phyloP scores from a whole-genome alignment of 2,329 filamentous ascomycete species.

The Rhinocladiella similis region DNA sequence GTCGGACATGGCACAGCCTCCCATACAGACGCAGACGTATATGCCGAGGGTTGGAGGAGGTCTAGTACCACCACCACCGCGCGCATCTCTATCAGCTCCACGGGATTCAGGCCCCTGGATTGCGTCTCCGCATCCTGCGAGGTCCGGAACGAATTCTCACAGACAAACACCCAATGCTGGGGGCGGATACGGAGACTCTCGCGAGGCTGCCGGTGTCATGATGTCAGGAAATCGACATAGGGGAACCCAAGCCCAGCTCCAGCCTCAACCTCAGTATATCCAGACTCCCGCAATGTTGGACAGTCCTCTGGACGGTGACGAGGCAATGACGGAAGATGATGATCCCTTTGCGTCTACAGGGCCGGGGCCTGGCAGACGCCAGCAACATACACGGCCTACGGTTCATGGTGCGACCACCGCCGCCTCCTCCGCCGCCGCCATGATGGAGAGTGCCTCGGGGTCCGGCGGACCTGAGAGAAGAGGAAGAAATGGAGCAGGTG shows the following conservation, averaged over 20 bases:
- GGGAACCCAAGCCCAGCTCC: background rate
- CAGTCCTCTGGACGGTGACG: conserved; percentile 4
- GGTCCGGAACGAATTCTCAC: background rate
- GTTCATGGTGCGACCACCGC: background rate
- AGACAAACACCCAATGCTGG: conserved; percentile 11
- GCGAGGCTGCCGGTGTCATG: background rate
- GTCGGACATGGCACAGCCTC: background rate
- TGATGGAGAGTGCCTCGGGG: background rate
- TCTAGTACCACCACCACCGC: too few species aligned
- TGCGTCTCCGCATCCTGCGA: background rate
- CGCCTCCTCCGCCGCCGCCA: too few species aligned
- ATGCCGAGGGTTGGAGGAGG: too few species aligned
- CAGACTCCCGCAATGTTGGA: conserved; percentile 18
- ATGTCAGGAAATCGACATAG: conserved; percentile 10
- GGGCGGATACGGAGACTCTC: background rate
- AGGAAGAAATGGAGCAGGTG: background rate
- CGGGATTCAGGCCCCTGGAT: conserved; percentile 21
- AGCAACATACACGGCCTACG: background rate
- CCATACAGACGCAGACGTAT: conserved; percentile 1
- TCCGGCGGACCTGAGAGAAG: background rate
- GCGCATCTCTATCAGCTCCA: background rate
- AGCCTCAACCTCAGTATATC: conserved; percentile 6
- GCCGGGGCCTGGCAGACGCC: background rate
- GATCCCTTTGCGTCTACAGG: conserved; percentile 2
- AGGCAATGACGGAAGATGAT: background rate